Conservation (phyloP, 441 rosid species). For the Populus trichocarpa region DNA sequence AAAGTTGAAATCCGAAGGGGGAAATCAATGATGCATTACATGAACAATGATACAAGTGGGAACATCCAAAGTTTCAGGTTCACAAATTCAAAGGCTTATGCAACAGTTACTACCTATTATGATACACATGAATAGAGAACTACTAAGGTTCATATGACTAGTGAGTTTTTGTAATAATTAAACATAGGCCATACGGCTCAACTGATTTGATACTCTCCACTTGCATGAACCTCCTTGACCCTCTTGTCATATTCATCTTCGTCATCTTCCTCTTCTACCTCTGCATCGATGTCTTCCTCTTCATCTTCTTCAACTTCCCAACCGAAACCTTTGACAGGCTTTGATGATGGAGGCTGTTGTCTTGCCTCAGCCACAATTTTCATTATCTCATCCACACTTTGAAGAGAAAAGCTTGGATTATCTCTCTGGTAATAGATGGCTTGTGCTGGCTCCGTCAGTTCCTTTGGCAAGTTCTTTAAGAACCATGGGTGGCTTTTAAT, state of each 20-base stretch:
- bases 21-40: background rate
- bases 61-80: background rate
- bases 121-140: conserved; percentile 8
- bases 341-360: conserved; percentile 50
- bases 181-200: conserved; percentile 10
- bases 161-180: background rate
- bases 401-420: conserved; percentile 60
- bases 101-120: conserved; percentile 1
- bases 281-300: conserved; percentile 49
- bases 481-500: conserved; percentile 93
- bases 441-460: conserved; percentile 72
- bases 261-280: conserved; percentile 55
- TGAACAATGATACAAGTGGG: background rate
- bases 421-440: conserved; percentile 67
- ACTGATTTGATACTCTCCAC: conserved; percentile 55
- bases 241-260: conserved; percentile 91
- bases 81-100: background rate
- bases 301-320: conserved; percentile 60
- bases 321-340: conserved; percentile 46
- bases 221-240: conserved; percentile 78
- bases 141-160: background rate
- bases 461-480: conserved; percentile 84
- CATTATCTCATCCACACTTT: conserved; percentile 82
- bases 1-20: background rate
- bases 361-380: conserved; percentile 87